Percentiles rank a stretch among this genome's conserved stretches.
Evolutionary conservation across 306 rosid genomes (phyloP).

Genomic region (Vigna radiata): DNA sequence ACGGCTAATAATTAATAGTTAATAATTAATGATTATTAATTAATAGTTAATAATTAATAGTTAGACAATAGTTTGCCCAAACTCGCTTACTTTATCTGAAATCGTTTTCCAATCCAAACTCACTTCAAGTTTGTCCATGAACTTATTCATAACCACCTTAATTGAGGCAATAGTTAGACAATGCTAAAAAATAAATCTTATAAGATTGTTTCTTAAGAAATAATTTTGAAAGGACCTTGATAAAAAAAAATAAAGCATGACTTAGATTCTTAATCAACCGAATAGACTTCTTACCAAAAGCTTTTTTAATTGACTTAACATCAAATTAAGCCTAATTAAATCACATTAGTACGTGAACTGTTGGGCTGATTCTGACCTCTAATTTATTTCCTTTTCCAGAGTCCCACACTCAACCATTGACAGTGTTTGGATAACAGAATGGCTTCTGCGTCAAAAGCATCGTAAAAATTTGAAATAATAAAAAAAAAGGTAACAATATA

Average conservation of each 20-base stretch:
- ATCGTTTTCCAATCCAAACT: too few relatives aligned
- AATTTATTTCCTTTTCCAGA: neutral
- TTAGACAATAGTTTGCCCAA: too few relatives aligned
- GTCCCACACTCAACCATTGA: slow-evolving; percentile 21
- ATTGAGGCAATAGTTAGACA: neutral
- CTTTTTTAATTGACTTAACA: neutral
- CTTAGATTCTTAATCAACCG: neutral
- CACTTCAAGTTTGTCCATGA: too few relatives aligned
- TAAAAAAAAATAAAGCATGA: neutral
- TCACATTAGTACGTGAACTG: too few relatives aligned
- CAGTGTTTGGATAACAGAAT: neutral
- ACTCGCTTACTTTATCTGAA: too few relatives aligned
- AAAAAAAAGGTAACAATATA: neutral
- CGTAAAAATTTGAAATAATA: neutral
- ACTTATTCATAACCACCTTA: neutral
- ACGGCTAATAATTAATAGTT: too few relatives aligned
- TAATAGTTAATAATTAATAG: too few relatives aligned
- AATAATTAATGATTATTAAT: too few relatives aligned
- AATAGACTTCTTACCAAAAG: neutral
- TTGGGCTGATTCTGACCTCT: slow-evolving; percentile 1
- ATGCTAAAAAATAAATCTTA: neutral
- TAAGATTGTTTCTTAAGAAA: neutral
- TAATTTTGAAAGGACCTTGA: neutral
- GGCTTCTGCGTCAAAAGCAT: neutral
- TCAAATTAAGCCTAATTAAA: neutral